These are phyloP conservation scores for Penstemon barbatus DNA, from an alignment of 257 asterid species.

Conservation along the genomic window DNA sequence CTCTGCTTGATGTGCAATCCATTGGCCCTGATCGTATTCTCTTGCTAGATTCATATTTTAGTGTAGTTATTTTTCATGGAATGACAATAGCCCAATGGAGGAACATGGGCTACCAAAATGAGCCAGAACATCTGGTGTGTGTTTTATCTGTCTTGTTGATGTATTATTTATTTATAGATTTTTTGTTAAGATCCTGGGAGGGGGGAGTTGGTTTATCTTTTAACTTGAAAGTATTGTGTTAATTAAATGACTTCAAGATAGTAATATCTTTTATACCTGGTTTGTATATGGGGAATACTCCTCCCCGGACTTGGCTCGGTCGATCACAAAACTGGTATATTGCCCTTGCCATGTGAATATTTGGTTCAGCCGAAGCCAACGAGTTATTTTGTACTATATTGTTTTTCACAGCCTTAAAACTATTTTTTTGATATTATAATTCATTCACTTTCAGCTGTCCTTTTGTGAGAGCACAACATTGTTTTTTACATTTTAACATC, in stretches of 20 bases:
- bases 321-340: too few relatives aligned
- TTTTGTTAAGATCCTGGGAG: neutral
- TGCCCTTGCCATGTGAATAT: too few relatives aligned
- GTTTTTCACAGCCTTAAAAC: neutral
- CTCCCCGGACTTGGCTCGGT: too few relatives aligned
- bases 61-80: slow-evolving; percentile 95
- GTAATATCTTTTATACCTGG: too few relatives aligned
- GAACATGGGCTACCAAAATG: slow-evolving; percentile 92
- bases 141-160: slow-evolving; percentile 21
- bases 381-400: neutral
- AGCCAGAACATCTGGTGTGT: slow-evolving; percentile 79
- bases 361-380: neutral
- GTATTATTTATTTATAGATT: neutral
- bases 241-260: too few relatives aligned
- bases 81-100: slow-evolving; percentile 99
- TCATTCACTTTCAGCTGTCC: slow-evolving; percentile 5
- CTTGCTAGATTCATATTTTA: slow-evolving; percentile 86
- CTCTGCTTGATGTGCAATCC: slow-evolving; percentile 86
- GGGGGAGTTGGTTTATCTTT: neutral
- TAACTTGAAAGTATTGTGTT: neutral
- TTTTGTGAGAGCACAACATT: neutral
- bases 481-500: slow-evolving; percentile 16
- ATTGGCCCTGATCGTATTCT: slow-evolving; percentile 92
- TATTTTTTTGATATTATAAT: neutral
- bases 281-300: too few relatives aligned